These are phyloP conservation scores for Cladophialophora yegresii DNA, from an alignment of 2,329 filamentous ascomycete genomes.

Conservation along the genomic window DNA sequence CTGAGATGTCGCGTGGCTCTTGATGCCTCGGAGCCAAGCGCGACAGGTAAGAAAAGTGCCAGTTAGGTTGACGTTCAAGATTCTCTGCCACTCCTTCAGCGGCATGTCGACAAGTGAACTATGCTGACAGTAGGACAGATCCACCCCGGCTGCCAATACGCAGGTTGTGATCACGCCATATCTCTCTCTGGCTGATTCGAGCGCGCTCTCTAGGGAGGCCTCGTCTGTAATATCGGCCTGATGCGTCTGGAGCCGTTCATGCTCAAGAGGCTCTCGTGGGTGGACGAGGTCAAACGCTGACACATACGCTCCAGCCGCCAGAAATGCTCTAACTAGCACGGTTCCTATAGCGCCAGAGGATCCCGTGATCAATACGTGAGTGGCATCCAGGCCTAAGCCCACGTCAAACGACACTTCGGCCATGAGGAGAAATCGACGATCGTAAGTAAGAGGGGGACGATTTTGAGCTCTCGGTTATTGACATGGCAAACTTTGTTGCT, in stretches of 20 bases:
- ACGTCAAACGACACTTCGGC: constrained; percentile 34
- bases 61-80: constrained; percentile 49
- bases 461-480: background rate
- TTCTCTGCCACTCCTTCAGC: constrained; percentile 44
- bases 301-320: constrained; percentile 48
- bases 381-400: constrained; percentile 42
- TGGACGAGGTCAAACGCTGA: constrained; percentile 43
- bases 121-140: constrained; percentile 47
- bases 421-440: constrained; percentile 11
- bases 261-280: constrained; percentile 16
- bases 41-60: constrained; percentile 50
- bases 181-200: constrained; percentile 40
- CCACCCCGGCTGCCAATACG: constrained; percentile 49
- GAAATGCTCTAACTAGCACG: constrained; percentile 45
- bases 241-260: constrained; percentile 32
- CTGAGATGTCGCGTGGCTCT: constrained; percentile 23
- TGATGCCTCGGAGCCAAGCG: constrained; percentile 47
- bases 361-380: constrained; percentile 48
- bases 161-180: constrained; percentile 44
- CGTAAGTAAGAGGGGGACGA: background rate
- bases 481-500: background rate
- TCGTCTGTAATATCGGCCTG: constrained; percentile 44
- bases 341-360: constrained; percentile 47
- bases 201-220: constrained; percentile 41
- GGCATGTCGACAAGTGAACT: constrained; percentile 46